These are phyloP conservation scores for Elsinoe perseae DNA, from an alignment of 2,329 filamentous ascomycete species.

Conservation along the genomic window DNA sequence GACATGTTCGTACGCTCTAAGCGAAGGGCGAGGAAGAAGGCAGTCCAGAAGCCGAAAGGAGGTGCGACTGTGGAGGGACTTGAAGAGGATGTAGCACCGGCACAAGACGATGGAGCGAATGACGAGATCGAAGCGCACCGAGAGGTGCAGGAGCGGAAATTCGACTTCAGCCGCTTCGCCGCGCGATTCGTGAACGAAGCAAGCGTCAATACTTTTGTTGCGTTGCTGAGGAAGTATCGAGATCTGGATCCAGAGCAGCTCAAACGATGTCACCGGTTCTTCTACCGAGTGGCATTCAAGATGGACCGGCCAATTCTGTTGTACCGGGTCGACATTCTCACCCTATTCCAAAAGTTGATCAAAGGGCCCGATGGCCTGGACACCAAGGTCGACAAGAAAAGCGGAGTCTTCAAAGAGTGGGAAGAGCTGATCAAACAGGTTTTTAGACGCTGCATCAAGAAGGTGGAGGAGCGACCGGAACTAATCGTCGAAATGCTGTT, in stretches of 20 bases:
- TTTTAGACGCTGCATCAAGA: slow-evolving; percentile 71
- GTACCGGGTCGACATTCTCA: slow-evolving; percentile 83
- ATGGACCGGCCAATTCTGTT: slow-evolving; percentile 83
- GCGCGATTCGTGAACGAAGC: slow-evolving; percentile 73
- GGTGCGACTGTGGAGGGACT: slow-evolving; percentile 29
- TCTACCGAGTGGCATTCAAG: slow-evolving; percentile 91
- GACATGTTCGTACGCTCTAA: slow-evolving; percentile 88
- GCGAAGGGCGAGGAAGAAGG: slow-evolving; percentile 63
- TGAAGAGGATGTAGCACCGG: slow-evolving; percentile 44
- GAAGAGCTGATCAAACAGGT: slow-evolving; percentile 81
- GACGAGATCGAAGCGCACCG: slow-evolving; percentile 64
- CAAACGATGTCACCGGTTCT: slow-evolving; percentile 87
- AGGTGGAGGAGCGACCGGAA: slow-evolving; percentile 76
- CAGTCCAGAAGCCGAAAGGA: slow-evolving; percentile 48
- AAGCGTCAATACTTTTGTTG: slow-evolving; percentile 81
- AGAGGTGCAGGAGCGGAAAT: slow-evolving; percentile 75
- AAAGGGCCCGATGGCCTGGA: slow-evolving; percentile 76
- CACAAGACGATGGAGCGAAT: slow-evolving; percentile 55
- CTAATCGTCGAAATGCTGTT: slow-evolving; percentile 82
- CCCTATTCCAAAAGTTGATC: slow-evolving; percentile 82
- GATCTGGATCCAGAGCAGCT: slow-evolving; percentile 74
- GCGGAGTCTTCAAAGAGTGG: slow-evolving; percentile 71
- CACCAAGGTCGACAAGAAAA: slow-evolving; percentile 25
- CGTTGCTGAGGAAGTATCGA: slow-evolving; percentile 68
- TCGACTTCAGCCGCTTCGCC: slow-evolving; percentile 82